Percentiles rank a stretch among this genome's conserved stretches.
Conservation (phyloP, 331 rosid species). For the Spiraea crenata region DNA sequence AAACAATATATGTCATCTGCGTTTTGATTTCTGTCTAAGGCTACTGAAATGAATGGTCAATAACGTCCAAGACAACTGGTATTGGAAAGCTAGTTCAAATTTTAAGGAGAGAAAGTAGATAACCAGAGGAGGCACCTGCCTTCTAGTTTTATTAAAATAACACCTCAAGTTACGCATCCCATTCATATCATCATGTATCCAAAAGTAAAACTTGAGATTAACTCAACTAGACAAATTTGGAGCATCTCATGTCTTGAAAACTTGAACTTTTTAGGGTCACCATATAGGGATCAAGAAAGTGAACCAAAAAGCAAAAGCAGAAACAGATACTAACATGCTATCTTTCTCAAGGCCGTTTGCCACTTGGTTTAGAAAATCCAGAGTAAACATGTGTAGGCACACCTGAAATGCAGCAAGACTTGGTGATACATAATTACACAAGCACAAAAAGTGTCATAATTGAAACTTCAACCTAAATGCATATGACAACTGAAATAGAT, state of each 20-base stretch:
- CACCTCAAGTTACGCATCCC: neutral
- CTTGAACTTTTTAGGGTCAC: too few species aligned
- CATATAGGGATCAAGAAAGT: neutral
- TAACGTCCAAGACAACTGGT: too few species aligned
- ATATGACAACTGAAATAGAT: constrained; percentile 11
- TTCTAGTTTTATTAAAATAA: neutral
- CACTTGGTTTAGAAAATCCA: constrained; percentile 95
- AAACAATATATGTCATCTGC: neutral
- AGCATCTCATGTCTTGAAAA: neutral
- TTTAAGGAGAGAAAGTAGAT: too few species aligned
- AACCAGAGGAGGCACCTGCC: too few species aligned
- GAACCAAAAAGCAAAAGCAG: constrained; percentile 11
- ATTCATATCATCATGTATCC: neutral
- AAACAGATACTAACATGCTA: constrained; percentile 58
- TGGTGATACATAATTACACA: neutral
- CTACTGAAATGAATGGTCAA: too few species aligned
- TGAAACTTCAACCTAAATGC: neutral
- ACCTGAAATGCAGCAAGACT: constrained; percentile 47
- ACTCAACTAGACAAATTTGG: neutral
- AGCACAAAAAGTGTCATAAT: neutral
- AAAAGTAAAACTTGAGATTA: neutral
- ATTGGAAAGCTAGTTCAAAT: too few species aligned
- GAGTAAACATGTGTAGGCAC: constrained; percentile 95
- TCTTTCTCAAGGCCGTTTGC: constrained; percentile 99
- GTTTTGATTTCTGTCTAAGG: neutral